Evolutionary conservation across 805 yeast species (phyloP).

Genomic region (Myxozyma vanderwaltii): DNA sequence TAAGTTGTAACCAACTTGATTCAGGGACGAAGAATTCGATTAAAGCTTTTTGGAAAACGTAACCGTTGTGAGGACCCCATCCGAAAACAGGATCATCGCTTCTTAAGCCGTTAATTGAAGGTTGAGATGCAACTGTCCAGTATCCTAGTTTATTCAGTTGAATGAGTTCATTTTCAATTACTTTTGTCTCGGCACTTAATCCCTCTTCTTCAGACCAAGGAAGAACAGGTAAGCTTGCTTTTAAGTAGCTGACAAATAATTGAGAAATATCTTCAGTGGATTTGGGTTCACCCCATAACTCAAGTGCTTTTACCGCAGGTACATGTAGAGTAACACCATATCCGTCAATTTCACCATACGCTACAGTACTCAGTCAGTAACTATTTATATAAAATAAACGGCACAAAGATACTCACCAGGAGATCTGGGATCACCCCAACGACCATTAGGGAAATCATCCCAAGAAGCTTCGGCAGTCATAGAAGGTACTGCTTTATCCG

Average conservation of each 20-base stretch:
- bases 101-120: conserved; percentile 78
- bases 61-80: conserved; percentile 94
- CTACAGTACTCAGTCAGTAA: conserved; percentile 62
- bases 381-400: background rate
- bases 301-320: conserved; percentile 64
- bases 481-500: conserved; percentile 19
- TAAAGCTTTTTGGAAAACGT: conserved; percentile 89
- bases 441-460: conserved; percentile 98
- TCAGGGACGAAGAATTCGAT: conserved; percentile 85
- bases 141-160: conserved; percentile 67
- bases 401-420: conserved; percentile 75
- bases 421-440: conserved; percentile 98
- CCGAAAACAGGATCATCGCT: conserved; percentile 90
- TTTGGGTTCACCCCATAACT: conserved; percentile 86
- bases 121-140: conserved; percentile 93
- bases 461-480: conserved; percentile 47
- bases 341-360: conserved; percentile 97
- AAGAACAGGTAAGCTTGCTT: conserved; percentile 66
- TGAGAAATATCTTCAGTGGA: conserved; percentile 59
- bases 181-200: conserved; percentile 82
- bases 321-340: conserved; percentile 91
- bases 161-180: conserved; percentile 88
- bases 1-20: conserved; percentile 65
- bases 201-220: conserved; percentile 89
- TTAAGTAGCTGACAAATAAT: conserved; percentile 67